Conservation (phyloP, 2,329 filamentous ascomycete genomes). For the Hymenoscyphus linearis region DNA sequence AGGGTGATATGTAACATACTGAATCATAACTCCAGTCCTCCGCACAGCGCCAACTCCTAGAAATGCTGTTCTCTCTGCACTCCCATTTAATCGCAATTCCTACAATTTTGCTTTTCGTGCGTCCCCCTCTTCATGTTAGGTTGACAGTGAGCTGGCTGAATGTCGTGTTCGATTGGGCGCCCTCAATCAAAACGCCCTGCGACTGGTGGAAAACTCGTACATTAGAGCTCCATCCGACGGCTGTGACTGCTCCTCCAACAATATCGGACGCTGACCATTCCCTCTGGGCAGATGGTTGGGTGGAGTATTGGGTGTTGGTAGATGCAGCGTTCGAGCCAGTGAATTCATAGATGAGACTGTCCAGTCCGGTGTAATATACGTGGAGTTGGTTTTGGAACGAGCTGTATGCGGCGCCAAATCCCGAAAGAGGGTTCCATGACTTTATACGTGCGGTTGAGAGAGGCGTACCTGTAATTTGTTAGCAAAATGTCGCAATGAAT, state of each 20-base stretch:
- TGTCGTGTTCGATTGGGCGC: slow-evolving; percentile 12
- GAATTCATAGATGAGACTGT: slow-evolving; percentile 21
- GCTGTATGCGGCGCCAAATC: slow-evolving; percentile 18
- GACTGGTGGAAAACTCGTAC: slow-evolving; percentile 17
- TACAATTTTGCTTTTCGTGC: neutral
- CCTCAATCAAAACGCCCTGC: slow-evolving; percentile 14
- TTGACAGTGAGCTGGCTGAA: slow-evolving; percentile 15
- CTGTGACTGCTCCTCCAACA: slow-evolving; percentile 19
- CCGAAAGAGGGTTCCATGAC: slow-evolving; percentile 19
- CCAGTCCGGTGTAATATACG: slow-evolving; percentile 23
- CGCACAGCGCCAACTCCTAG: neutral
- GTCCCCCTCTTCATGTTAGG: neutral
- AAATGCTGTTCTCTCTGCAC: neutral
- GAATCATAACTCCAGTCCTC: neutral
- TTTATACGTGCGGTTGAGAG: slow-evolving; percentile 10
- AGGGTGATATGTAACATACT: neutral
- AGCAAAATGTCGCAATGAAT: neutral
- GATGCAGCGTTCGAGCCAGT: slow-evolving; percentile 16
- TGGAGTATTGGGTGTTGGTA: slow-evolving; percentile 10
- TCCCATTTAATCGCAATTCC: neutral
- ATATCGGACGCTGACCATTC: slow-evolving; percentile 19
- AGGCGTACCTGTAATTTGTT: slow-evolving; percentile 4
- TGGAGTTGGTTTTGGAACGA: slow-evolving; percentile 16
- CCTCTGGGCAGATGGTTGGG: slow-evolving; percentile 14
- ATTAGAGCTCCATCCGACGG: slow-evolving; percentile 20